Percentiles rank a stretch among this genome's conserved stretches.
Evolutionary conservation across 768 basidiomycete genomes (phyloP).

Genomic region (Collybia sordida): DNA sequence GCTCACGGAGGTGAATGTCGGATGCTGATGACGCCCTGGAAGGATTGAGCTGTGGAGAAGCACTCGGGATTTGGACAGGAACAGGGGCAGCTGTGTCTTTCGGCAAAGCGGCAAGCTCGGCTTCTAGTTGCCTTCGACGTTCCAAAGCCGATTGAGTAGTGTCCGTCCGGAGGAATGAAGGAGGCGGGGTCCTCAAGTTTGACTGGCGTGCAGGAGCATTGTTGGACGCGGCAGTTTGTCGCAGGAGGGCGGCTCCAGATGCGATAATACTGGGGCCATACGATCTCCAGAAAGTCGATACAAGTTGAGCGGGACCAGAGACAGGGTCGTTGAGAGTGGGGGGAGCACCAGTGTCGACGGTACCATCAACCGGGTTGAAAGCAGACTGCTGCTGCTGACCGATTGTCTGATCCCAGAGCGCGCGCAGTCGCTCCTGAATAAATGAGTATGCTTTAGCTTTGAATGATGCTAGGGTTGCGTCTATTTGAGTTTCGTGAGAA

Average conservation of each 20-base stretch:
- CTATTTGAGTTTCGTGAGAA: slow-evolving; percentile 82
- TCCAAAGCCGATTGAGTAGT: slow-evolving; percentile 36
- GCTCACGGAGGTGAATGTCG: slow-evolving; percentile 40
- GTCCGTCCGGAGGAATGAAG: slow-evolving; percentile 19
- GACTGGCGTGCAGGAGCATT: slow-evolving; percentile 16
- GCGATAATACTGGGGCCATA: slow-evolving; percentile 76
- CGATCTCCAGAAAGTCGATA: slow-evolving; percentile 69
- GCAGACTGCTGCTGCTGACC: slow-evolving; percentile 36
- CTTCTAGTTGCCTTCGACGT: slow-evolving; percentile 51
- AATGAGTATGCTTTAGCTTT: slow-evolving; percentile 60
- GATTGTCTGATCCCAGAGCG: slow-evolving; percentile 63
- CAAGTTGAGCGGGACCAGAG: slow-evolving; percentile 65
- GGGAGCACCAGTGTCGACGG: slow-evolving; percentile 29
- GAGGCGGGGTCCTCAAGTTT: slow-evolving; percentile 23
- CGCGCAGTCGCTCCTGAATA: slow-evolving; percentile 60
- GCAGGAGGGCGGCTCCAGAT: slow-evolving; percentile 61
- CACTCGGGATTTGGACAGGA: slow-evolving; percentile 28
- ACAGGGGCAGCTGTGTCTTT: slow-evolving; percentile 19
- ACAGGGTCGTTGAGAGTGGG: slow-evolving; percentile 53
- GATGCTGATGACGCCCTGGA: slow-evolving; percentile 41
- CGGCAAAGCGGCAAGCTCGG: slow-evolving; percentile 55
- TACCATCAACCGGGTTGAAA: slow-evolving; percentile 16
- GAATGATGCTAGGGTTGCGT: slow-evolving; percentile 69
- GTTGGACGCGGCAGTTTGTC: slow-evolving; percentile 46
- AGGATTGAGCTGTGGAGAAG: slow-evolving; percentile 29